These are phyloP conservation scores for Cryptococcus sp. DNA, from an alignment of 1,284 basidiomycete genomes.

Conservation along the genomic window DNA sequence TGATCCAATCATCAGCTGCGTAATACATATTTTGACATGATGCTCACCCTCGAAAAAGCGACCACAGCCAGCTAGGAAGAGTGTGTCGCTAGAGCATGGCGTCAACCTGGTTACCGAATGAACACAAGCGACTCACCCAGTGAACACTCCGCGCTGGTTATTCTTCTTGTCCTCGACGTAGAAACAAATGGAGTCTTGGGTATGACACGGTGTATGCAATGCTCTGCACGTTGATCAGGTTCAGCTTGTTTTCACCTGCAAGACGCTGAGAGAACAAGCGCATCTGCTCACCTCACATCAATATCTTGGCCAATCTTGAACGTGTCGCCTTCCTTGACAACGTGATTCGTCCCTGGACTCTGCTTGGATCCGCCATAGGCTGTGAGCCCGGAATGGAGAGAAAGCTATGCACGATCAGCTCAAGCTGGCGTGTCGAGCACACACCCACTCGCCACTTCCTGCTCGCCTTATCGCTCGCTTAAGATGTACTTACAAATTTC, in stretches of 20 bases:
- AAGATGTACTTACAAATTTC: slow-evolving; percentile 54
- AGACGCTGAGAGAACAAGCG: slow-evolving; percentile 1
- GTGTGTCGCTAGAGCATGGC: slow-evolving; percentile 66
- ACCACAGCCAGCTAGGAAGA: slow-evolving; percentile 93
- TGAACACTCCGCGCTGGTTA: slow-evolving; percentile 75
- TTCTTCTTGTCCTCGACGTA: slow-evolving; percentile 68
- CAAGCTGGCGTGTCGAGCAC: background rate
- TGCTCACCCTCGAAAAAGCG: slow-evolving; percentile 78
- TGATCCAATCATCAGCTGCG: slow-evolving; percentile 1
- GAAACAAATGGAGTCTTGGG: slow-evolving; percentile 94
- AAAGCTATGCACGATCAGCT: slow-evolving; percentile 21
- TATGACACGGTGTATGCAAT: slow-evolving; percentile 91
- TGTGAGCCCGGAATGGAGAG: slow-evolving; percentile 61
- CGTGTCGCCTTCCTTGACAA: slow-evolving; percentile 75
- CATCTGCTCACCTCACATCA: slow-evolving; percentile 62
- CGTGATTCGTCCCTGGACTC: slow-evolving; percentile 66
- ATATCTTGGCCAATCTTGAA: slow-evolving; percentile 72
- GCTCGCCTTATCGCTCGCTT: background rate
- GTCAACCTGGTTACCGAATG: slow-evolving; percentile 36
- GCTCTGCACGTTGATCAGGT: slow-evolving; percentile 58
- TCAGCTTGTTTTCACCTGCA: background rate
- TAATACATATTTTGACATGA: background rate
- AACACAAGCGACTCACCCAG: slow-evolving; percentile 60
- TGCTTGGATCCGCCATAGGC: slow-evolving; percentile 83
- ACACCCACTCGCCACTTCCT: background rate